Percentiles rank a stretch among this genome's conserved stretches.
These are phyloP conservation scores for Candida neerlandica DNA, from an alignment of 1,139 yeast species.

Conservation along the genomic window DNA sequence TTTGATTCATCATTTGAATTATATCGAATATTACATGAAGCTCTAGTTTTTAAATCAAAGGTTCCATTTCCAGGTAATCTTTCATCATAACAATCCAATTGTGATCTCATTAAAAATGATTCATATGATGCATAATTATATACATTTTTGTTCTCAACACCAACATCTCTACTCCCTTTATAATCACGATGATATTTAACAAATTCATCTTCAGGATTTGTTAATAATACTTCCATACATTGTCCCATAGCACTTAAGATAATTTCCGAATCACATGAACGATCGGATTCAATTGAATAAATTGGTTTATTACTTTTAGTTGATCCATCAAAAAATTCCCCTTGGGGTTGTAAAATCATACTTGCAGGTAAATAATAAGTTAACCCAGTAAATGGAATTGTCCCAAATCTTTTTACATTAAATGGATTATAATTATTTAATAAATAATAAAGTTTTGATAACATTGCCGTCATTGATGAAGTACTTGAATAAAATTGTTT, in stretches of 20 bases:
- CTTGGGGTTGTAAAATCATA: conserved; percentile 42
- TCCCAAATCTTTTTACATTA: conserved; percentile 29
- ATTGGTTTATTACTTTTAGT: conserved; percentile 33
- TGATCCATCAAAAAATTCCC: conserved; percentile 19
- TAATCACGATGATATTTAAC: conserved; percentile 22
- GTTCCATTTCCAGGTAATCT: conserved; percentile 88
- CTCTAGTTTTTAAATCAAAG: conserved; percentile 90
- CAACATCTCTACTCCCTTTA: conserved; percentile 18
- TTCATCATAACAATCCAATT: conserved; percentile 78
- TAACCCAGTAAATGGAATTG: conserved; percentile 39
- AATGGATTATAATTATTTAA: conserved; percentile 51
- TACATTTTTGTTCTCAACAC: too few relatives aligned
- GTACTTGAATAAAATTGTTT: conserved; percentile 74
- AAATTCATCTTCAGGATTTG: conserved; percentile 56
- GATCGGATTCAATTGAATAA: conserved; percentile 73
- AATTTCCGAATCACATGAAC: conserved; percentile 67
- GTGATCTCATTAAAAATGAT: conserved; percentile 81
- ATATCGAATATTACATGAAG: conserved; percentile 82
- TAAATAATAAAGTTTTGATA: conserved; percentile 75
- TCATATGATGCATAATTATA: conserved; percentile 78
- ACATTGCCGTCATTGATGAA: conserved; percentile 78
- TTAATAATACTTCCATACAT: conserved; percentile 71
- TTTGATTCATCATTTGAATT: conserved; percentile 67
- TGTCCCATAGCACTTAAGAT: conserved; percentile 80
- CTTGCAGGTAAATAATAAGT: conserved; percentile 37